Evolutionary conservation across 2,329 filamentous ascomycete species (phyloP), one percentile per base, ranked within the genome.

Genomic region (Balansia obtecta): DNA sequence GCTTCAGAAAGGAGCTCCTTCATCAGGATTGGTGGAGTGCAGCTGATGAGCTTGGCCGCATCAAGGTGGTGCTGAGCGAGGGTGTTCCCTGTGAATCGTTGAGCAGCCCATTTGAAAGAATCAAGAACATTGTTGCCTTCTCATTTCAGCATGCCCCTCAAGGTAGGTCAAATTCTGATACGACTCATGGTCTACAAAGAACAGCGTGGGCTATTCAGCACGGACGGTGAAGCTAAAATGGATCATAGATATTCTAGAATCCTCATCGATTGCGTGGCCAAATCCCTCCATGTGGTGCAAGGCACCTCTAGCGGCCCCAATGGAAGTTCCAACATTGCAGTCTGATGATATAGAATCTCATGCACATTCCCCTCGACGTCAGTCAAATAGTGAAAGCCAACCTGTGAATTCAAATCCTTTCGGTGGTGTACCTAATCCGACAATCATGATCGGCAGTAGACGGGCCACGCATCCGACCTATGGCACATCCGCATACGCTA

Each of bases 131-230:
- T 43, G 77, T 89, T 22, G 77, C 78, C 13, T 93, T 95, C 65
- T 83, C 88, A 1, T 95, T 94, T 59, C 86, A 93, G 60, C 86
- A 93, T 70, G 88, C 86, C 34, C 88, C 88, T 1, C 68, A 86
- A 50, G 76, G 88, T 91, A 69, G 56, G 73, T 66, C 30, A 15
- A 38, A 8, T 7, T 18, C 27, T 5, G 27, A 27, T 27, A 8
- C 27, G 27, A 27, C 5, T 4, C 27, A 27, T 27, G 4, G 7
- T 7, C 34, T 0, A 16, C 13, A 12, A 3, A 15, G 13, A 13
- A n/a, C 13, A 37, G 30, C 30, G 20, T 10, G 20, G 8, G 12
- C 30, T 22, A 16, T 2, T 22, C 16, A 48, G 46, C 46, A 22
- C 27, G 15, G 11, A 13, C 27, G 2, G 30, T 37, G 40, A 18